Evolutionary conservation across 768 basidiomycete genomes (phyloP).

Genomic region (Panellus pusillus): DNA sequence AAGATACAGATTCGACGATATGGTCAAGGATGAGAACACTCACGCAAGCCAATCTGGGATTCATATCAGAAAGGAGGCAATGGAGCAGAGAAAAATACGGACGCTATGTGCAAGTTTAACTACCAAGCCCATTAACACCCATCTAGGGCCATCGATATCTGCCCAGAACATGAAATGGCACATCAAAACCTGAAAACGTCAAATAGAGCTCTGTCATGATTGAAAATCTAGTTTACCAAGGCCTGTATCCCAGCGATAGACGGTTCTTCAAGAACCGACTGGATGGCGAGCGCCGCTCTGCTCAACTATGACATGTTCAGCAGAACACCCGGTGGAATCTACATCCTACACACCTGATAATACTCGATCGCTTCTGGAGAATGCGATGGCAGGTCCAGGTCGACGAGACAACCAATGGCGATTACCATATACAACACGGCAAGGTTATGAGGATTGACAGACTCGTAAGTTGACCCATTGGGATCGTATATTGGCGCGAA

Average conservation of each 20-base stretch:
- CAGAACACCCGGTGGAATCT: slow-evolving; percentile 53
- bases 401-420: slow-evolving; percentile 62
- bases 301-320: slow-evolving; percentile 56
- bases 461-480: slow-evolving; percentile 31
- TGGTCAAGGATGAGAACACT: slow-evolving; percentile 30
- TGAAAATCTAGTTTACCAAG: slow-evolving; percentile 1
- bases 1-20: slow-evolving; percentile 12
- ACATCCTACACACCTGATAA: slow-evolving; percentile 34
- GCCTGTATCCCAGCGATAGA: slow-evolving; percentile 59
- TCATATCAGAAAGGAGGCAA: slow-evolving; percentile 18
- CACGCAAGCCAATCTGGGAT: slow-evolving; percentile 64
- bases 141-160: slow-evolving; percentile 57
- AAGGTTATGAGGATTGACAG: slow-evolving; percentile 47
- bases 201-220: slow-evolving; percentile 12
- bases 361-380: slow-evolving; percentile 59
- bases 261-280: slow-evolving; percentile 66
- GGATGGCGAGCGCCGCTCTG: slow-evolving; percentile 58
- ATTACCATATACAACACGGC: slow-evolving; percentile 65
- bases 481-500: slow-evolving; percentile 55
- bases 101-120: slow-evolving; percentile 73
- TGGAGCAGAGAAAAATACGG: slow-evolving; percentile 25
- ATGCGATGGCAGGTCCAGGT: slow-evolving; percentile 54
- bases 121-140: slow-evolving; percentile 70
- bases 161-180: slow-evolving; percentile 47
- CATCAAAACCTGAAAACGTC: slow-evolving; percentile 51